phyloP scores from a whole-genome alignment of 2,329 filamentous ascomycete species.

The Clonostachys byssicola region DNA sequence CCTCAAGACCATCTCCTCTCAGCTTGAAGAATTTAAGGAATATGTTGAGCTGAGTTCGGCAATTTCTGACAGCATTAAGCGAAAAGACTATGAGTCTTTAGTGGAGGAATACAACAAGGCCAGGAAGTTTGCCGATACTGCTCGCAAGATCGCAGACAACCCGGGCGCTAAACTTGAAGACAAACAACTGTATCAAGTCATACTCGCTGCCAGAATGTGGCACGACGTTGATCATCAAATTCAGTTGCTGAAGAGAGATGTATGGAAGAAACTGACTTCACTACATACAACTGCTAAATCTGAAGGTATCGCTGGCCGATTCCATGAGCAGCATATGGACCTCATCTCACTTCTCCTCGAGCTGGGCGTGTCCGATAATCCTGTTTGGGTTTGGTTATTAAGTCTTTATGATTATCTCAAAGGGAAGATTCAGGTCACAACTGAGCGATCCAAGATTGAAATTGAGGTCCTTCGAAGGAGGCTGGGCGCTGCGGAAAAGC shows the following conservation, averaged over 20 bases:
- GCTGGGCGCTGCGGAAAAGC: conserved; percentile 70
- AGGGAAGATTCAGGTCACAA: conserved; percentile 73
- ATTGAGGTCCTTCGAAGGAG: conserved; percentile 86
- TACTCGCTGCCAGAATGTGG: conserved; percentile 93
- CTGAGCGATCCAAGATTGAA: conserved; percentile 85
- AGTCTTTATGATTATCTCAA: conserved; percentile 89
- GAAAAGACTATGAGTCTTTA: conserved; percentile 83
- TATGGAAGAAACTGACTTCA: conserved; percentile 77
- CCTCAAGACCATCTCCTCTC: conserved; percentile 71
- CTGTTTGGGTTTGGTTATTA: conserved; percentile 92
- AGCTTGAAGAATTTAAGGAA: conserved; percentile 74
- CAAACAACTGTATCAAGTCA: conserved; percentile 76
- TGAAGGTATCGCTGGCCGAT: conserved; percentile 42
- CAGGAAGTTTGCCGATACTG: conserved; percentile 76
- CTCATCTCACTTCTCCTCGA: conserved; percentile 87
- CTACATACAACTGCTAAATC: conserved; percentile 54
- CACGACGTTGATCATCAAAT: conserved; percentile 86
- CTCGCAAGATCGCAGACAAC: conserved; percentile 61
- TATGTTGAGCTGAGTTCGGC: conserved; percentile 77
- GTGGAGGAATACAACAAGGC: conserved; percentile 84
- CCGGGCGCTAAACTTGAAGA: conserved; percentile 62
- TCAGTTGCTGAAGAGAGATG: conserved; percentile 78
- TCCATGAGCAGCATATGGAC: conserved; percentile 85
- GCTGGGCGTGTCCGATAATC: conserved; percentile 90
- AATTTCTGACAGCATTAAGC: conserved; percentile 80